Conservation (phyloP, 2,329 filamentous ascomycete species). For the Xylariaceae sp. region DNA sequence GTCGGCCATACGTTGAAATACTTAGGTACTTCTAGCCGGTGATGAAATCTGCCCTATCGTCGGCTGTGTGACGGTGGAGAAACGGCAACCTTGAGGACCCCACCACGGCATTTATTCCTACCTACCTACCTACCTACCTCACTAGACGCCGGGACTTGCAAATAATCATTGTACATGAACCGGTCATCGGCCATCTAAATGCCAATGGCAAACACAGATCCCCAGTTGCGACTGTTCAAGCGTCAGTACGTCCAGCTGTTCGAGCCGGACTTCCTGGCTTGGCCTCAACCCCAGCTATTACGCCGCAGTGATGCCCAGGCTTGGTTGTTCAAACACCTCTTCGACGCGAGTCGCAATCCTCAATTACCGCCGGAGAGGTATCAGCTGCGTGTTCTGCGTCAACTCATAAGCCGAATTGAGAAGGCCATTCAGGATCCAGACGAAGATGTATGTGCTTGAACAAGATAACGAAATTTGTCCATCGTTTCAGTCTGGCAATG, state of each 20-base stretch:
- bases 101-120: too few relatives aligned
- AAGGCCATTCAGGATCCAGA: constrained; percentile 53
- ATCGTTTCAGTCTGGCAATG: neutral
- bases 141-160: neutral
- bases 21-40: too few relatives aligned
- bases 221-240: constrained; percentile 26
- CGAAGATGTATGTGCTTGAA: constrained; percentile 44
- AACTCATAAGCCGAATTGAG: constrained; percentile 53
- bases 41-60: too few relatives aligned
- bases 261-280: constrained; percentile 32
- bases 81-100: too few relatives aligned
- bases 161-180: neutral
- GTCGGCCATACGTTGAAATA: too few relatives aligned
- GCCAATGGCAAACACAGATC: constrained; percentile 24
- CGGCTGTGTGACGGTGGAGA: too few relatives aligned
- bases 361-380: constrained; percentile 55
- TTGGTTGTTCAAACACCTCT: constrained; percentile 51
- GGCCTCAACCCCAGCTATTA: constrained; percentile 28
- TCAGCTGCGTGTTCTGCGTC: constrained; percentile 54
- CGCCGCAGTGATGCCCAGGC: constrained; percentile 27
- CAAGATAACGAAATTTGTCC: neutral
- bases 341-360: constrained; percentile 43
- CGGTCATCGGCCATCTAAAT: neutral
- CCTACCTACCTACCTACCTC: too few relatives aligned
- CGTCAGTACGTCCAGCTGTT: constrained; percentile 32